phyloP scores from a whole-genome alignment of 139 green algal genomes.

The Volvox africanus region DNA sequence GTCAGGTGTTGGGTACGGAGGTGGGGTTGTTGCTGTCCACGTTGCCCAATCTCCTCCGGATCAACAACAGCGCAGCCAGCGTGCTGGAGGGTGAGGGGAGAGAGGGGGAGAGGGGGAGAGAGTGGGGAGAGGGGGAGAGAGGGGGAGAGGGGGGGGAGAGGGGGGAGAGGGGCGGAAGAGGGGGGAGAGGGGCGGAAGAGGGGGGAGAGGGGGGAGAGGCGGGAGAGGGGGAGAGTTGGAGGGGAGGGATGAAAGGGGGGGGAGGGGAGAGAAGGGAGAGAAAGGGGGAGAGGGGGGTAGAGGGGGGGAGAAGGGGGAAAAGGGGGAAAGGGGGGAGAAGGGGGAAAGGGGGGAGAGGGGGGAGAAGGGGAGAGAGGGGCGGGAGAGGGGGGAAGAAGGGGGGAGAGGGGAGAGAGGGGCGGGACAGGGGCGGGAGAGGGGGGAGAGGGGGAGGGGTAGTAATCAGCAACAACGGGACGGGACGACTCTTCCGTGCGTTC shows the following conservation, averaged over 20 bases:
- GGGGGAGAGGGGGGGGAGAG: no score
- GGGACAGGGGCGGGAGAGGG: constrained; percentile 40
- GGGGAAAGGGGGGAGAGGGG: constrained; percentile 35
- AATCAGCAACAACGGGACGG: no score
- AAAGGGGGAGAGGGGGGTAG: constrained; percentile 12
- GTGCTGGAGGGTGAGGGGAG: constrained; percentile 55
- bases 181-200: no score
- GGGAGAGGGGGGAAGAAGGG: no score
- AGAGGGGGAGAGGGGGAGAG: no score
- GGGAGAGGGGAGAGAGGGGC: constrained; percentile 32
- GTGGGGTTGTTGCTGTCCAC: constrained; percentile 47
- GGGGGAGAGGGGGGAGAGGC: constrained; percentile 43
- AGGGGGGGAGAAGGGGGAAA: constrained; percentile 20
- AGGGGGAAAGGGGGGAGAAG: constrained; percentile 27
- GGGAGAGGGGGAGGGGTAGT: no score
- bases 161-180: no score
- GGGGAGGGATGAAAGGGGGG: no score
- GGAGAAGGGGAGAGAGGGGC: no score
- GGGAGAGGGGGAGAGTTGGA: no score
- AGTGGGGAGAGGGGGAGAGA: background rate
- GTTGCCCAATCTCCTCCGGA: constrained; percentile 58
- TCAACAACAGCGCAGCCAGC: constrained; percentile 49
- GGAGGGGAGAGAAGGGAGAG: constrained; percentile 11
- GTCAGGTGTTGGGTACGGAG: constrained; percentile 1
- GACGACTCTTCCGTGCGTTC: no score